Conservation (phyloP, 164 flowering plant species). For the Berberis thunbergii region DNA sequence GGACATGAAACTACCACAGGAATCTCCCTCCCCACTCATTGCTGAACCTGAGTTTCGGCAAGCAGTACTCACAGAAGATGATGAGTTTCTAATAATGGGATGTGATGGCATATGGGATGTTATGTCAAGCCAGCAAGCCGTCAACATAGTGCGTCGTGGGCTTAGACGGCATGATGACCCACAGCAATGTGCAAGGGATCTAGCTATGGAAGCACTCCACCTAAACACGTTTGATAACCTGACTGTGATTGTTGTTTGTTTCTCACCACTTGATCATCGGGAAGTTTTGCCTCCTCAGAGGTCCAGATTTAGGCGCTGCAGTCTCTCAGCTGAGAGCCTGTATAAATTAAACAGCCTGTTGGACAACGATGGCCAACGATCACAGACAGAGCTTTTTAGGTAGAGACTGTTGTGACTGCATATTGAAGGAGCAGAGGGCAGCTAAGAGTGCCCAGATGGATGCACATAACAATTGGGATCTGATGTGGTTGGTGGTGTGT, state of each 20-base stretch:
- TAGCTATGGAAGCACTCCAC: slow-evolving; percentile 59
- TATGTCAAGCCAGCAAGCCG: slow-evolving; percentile 82
- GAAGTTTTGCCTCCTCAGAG: slow-evolving; percentile 24
- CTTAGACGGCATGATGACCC: slow-evolving; percentile 69
- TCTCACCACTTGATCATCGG: slow-evolving; percentile 30
- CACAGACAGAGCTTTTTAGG: no score
- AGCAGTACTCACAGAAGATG: slow-evolving; percentile 56
- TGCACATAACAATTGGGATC: no score
- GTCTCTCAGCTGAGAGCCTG: slow-evolving; percentile 58
- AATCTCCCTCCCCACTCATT: slow-evolving; percentile 65
- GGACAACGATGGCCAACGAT: slow-evolving; percentile 11
- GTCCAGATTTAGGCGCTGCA: slow-evolving; percentile 37
- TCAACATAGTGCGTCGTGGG: slow-evolving; percentile 55
- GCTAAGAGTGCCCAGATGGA: no score
- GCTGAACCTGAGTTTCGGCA: slow-evolving; percentile 72
- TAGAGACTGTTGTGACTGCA: no score
- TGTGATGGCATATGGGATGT: slow-evolving; percentile 97
- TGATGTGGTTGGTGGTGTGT: no score
- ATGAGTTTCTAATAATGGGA: slow-evolving; percentile 79
- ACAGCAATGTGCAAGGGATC: slow-evolving; percentile 62
- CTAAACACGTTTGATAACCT: slow-evolving; percentile 61
- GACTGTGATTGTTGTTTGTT: slow-evolving; percentile 70
- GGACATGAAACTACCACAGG: slow-evolving; percentile 70
- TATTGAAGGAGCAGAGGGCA: no score
- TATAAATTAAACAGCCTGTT: slow-evolving; percentile 48